phyloP scores from a whole-genome alignment of 2,329 filamentous ascomycete genomes.

The Biscogniauxia marginata region DNA sequence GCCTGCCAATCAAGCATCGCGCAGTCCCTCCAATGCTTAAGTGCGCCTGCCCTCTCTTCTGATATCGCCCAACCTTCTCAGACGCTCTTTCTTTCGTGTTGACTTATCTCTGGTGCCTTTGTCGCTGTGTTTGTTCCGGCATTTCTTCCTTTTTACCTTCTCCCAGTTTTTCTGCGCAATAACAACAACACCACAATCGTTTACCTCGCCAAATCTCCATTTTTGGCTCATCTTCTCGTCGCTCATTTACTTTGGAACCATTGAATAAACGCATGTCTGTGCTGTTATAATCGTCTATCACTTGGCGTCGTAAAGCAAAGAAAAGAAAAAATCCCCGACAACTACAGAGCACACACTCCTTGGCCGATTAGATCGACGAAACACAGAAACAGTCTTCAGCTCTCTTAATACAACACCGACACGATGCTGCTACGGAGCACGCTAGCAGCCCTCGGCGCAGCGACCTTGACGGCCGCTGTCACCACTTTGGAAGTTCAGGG shows the following conservation, averaged over 20 bases:
- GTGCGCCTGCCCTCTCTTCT: not conserved
- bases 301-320: too few relatives aligned
- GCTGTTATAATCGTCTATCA: too few relatives aligned
- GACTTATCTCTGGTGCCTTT: not conserved
- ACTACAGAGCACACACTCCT: too few relatives aligned
- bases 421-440: constrained; percentile 40
- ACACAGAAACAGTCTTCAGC: not conserved
- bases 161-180: not conserved
- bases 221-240: not conserved
- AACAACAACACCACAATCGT: not conserved
- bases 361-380: not conserved
- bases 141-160: not conserved
- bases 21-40: not conserved
- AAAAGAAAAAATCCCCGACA: not conserved
- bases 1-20: not conserved
- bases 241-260: not conserved
- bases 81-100: not conserved
- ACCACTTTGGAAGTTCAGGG: constrained; percentile 56
- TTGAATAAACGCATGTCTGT: too few relatives aligned
- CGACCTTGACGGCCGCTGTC: constrained; percentile 55
- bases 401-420: not conserved
- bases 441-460: constrained; percentile 53
- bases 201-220: not conserved
- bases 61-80: not conserved
- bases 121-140: not conserved